Evolutionary conservation across 257 asterid species (phyloP).

Genomic region (Nicotiana noctiflora): DNA sequence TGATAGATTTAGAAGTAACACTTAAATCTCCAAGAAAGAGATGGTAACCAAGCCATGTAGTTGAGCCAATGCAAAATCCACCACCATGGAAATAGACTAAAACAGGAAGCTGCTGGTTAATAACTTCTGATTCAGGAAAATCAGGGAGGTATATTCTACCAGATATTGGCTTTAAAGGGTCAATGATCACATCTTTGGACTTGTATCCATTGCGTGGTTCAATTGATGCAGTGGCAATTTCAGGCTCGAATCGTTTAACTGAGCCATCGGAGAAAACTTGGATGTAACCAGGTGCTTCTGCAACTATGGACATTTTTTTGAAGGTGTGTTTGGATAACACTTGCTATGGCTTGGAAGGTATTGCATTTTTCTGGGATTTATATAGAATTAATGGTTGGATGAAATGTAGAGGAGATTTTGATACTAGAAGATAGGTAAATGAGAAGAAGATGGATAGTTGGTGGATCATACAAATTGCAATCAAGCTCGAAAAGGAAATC

Average conservation of each 20-base stretch:
- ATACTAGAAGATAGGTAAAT: neutral
- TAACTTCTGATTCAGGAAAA: constrained; percentile 1
- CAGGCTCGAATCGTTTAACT: constrained; percentile 37
- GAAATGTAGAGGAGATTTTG: neutral
- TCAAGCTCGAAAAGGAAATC: neutral
- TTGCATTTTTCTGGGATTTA: neutral
- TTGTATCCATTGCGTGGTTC: constrained; percentile 28
- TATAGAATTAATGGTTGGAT: neutral
- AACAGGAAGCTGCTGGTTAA: constrained; percentile 26
- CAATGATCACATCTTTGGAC: constrained; percentile 50
- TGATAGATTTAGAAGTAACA: constrained; percentile 29
- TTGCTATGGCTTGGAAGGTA: neutral
- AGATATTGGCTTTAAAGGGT: constrained; percentile 39
- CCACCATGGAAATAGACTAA: constrained; percentile 85
- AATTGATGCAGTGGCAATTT: constrained; percentile 22
- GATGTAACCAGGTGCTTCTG: constrained; percentile 49
- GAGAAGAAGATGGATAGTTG: constrained; percentile 4
- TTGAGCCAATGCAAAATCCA: constrained; percentile 78
- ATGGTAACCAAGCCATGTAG: constrained; percentile 73
- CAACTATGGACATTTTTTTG: constrained; percentile 40
- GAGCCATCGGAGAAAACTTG: constrained; percentile 58
- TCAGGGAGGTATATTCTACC: constrained; percentile 61
- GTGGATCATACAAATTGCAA: constrained; percentile 24
- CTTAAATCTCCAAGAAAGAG: constrained; percentile 52
- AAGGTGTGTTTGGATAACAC: too few species aligned